Evolutionary conservation across 768 basidiomycete genomes (phyloP).

Genomic region (Solioccasus polychromus): DNA sequence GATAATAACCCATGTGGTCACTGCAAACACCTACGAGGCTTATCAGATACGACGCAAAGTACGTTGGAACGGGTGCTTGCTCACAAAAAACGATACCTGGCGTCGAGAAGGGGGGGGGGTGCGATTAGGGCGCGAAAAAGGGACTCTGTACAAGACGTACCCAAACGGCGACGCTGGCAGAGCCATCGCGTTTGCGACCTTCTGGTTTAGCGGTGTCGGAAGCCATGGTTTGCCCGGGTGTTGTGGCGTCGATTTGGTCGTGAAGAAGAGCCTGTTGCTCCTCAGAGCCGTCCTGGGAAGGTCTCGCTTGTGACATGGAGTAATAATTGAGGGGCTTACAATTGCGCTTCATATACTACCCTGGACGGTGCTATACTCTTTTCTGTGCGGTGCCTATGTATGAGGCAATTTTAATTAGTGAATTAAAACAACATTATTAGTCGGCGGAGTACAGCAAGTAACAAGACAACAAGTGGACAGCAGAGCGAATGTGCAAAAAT

Average conservation of each 20-base stretch:
- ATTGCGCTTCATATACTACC: too few species aligned
- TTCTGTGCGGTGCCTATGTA: too few species aligned
- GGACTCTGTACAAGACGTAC: conserved; percentile 29
- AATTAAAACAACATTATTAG: conserved; percentile 27
- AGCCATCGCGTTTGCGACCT: conserved; percentile 35
- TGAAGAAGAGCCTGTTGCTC: conserved; percentile 11
- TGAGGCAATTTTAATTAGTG: conserved; percentile 11
- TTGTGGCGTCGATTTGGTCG: too few species aligned
- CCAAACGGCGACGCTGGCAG: conserved; percentile 33
- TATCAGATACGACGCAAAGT: conserved; percentile 1
- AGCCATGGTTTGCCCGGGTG: too few species aligned
- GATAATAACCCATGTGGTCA: conserved; percentile 45
- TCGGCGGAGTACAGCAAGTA: conserved; percentile 25
- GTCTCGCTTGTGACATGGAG: conserved; percentile 3
- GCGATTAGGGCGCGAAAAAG: not conserved
- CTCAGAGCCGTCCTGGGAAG: not conserved
- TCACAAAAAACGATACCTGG: conserved; percentile 20
- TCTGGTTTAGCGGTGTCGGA: conserved; percentile 34
- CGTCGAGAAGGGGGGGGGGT: not conserved
- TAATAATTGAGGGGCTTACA: too few species aligned
- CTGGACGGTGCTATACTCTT: too few species aligned
- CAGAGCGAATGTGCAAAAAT: conserved; percentile 9
- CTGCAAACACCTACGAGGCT: conserved; percentile 36
- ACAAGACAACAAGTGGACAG: conserved; percentile 6
- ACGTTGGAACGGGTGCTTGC: not conserved